These are phyloP conservation scores for Suillus discolor DNA, from an alignment of 768 basidiomycete genomes.

Conservation along the genomic window DNA sequence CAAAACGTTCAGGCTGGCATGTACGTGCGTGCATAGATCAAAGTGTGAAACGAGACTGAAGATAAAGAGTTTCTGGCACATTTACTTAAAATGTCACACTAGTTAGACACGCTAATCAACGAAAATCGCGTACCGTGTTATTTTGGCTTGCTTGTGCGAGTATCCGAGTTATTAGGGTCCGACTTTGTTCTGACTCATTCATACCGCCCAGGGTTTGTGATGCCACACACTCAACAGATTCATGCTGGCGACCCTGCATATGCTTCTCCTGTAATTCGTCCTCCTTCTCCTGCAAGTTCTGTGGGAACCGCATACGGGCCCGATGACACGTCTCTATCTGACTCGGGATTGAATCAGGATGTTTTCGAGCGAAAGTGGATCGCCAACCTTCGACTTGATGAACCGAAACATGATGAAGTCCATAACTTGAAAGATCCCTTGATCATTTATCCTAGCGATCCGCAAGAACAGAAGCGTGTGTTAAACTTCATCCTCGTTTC, in stretches of 20 bases:
- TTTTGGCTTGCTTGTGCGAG: constrained; percentile 11
- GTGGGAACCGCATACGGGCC: constrained; percentile 49
- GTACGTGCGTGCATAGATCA: neutral
- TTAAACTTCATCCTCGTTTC: constrained; percentile 7
- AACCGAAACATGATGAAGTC: constrained; percentile 40
- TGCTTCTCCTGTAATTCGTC: constrained; percentile 47
- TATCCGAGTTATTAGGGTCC: neutral
- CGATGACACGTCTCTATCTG: constrained; percentile 47
- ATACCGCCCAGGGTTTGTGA: constrained; percentile 19
- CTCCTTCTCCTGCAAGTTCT: constrained; percentile 49
- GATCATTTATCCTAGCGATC: constrained; percentile 35
- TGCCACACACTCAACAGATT: constrained; percentile 34
- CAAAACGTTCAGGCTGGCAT: neutral
- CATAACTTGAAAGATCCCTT: constrained; percentile 33
- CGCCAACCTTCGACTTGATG: constrained; percentile 36
- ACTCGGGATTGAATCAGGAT: constrained; percentile 39
- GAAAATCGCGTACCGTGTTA: constrained; percentile 34
- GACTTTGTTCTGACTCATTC: neutral
- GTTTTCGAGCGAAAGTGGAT: constrained; percentile 40
- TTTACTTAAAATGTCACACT: neutral
- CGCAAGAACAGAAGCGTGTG: constrained; percentile 44
- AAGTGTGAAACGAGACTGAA: neutral
- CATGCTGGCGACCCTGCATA: constrained; percentile 41
- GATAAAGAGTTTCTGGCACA: neutral
- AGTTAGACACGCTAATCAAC: constrained; percentile 32